Conservation (phyloP, 768 basidiomycete genomes). For the Neoboletus subvelutipes region DNA sequence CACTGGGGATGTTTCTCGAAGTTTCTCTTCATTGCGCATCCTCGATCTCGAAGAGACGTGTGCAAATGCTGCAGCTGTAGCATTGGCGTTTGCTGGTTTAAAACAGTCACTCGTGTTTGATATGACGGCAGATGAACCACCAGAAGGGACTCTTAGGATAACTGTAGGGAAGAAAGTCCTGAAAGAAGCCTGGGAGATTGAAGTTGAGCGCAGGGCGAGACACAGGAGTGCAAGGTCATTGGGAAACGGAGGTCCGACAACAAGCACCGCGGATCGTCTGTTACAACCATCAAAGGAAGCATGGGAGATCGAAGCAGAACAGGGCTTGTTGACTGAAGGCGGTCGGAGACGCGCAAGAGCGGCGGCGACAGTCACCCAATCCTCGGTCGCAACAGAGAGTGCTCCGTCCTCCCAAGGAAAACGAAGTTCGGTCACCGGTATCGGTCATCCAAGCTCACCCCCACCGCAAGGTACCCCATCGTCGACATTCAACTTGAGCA, state of each 20-base stretch:
- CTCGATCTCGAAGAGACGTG: constrained; percentile 70
- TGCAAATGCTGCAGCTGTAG: constrained; percentile 47
- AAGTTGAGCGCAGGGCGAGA: constrained; percentile 57
- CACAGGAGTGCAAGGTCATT: constrained; percentile 37
- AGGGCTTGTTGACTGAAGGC: constrained; percentile 72
- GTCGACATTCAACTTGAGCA: constrained; percentile 38
- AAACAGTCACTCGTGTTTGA: constrained; percentile 56
- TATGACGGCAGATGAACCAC: constrained; percentile 51
- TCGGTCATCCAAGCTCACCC: constrained; percentile 28
- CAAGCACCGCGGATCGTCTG: not conserved
- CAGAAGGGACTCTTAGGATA: constrained; percentile 51
- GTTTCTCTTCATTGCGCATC: constrained; percentile 52
- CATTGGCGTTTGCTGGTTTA: constrained; percentile 45
- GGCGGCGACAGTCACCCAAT: constrained; percentile 39
- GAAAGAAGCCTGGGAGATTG: constrained; percentile 80
- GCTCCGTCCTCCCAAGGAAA: constrained; percentile 16
- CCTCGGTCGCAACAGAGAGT: constrained; percentile 17
- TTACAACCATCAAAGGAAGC: constrained; percentile 51
- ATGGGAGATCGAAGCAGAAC: constrained; percentile 83
- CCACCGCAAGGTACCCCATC: constrained; percentile 24
- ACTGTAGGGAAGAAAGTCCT: constrained; percentile 68
- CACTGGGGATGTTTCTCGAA: constrained; percentile 13
- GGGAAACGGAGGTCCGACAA: constrained; percentile 16
- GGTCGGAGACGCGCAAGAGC: constrained; percentile 62
- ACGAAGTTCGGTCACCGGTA: constrained; percentile 15